Evolutionary conservation across 345 rosid species (phyloP).

Genomic region (Syzygium aqueum): DNA sequence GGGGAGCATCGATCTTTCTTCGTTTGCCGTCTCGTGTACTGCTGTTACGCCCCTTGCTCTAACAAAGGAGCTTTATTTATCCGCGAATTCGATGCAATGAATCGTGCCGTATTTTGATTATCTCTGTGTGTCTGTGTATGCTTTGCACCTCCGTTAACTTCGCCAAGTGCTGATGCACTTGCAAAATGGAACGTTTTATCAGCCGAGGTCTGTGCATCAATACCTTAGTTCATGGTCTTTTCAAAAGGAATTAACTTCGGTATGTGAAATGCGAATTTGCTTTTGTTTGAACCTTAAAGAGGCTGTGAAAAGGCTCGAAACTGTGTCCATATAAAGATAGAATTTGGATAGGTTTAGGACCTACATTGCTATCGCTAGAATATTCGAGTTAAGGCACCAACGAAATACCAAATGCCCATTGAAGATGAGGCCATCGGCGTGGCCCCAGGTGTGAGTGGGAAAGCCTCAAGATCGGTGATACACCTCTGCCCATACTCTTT

Average conservation of each 20-base stretch:
- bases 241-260: not conserved
- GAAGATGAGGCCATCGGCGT: accelerated
- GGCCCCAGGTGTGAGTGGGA: accelerated
- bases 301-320: not conserved
- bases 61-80: too few species aligned
- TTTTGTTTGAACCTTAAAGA: not conserved
- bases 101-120: not conserved
- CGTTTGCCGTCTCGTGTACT: too few species aligned
- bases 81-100: not conserved
- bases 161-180: not conserved
- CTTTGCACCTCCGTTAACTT: not conserved
- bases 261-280: too few species aligned
- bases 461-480: not conserved
- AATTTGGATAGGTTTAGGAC: not conserved
- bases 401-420: too few species aligned
- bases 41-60: too few species aligned
- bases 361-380: accelerated
- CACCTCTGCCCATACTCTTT: accelerated
- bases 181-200: not conserved
- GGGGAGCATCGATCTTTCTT: too few species aligned
- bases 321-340: not conserved
- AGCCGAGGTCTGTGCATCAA: not conserved
- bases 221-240: not conserved
- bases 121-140: not conserved
- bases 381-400: not conserved